Percentiles rank a stretch among this genome's conserved stretches.
Conservation (phyloP, 2,329 filamentous ascomycete genomes). For the Cytospora mali region DNA sequence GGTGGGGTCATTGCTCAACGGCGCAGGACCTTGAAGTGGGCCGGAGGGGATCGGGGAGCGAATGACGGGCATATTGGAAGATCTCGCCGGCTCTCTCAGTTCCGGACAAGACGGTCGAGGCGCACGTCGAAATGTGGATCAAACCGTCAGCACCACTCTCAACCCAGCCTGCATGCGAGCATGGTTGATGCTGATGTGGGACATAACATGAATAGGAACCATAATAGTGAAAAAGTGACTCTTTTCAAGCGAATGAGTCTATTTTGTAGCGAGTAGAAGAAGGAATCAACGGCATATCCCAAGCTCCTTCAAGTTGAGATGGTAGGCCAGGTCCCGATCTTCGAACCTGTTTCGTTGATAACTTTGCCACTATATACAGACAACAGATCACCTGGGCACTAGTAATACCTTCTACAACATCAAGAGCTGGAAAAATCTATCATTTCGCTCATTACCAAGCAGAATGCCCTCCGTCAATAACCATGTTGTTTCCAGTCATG, state of each 20-base stretch:
- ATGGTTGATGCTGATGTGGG: background rate
- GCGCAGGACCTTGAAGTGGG: background rate
- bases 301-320: no score
- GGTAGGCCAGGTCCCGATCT: no score
- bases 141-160: background rate
- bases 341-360: no score
- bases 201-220: background rate
- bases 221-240: background rate
- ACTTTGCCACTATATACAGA: background rate
- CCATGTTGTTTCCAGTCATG: slow-evolving; percentile 61
- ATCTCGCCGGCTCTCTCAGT: background rate
- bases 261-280: no score
- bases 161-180: background rate
- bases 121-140: background rate
- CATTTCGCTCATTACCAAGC: slow-evolving; percentile 47
- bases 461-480: slow-evolving; percentile 60
- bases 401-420: background rate
- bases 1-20: background rate
- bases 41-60: background rate
- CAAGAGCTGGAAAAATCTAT: background rate
- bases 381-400: no score
- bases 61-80: background rate
- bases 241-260: background rate
- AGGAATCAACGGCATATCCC: no score
- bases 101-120: background rate